Percentiles rank a stretch among this genome's conserved stretches.
phyloP scores from a whole-genome alignment of 2,329 filamentous ascomycete genomes.

The Lasiodiplodia hormozganensis region DNA sequence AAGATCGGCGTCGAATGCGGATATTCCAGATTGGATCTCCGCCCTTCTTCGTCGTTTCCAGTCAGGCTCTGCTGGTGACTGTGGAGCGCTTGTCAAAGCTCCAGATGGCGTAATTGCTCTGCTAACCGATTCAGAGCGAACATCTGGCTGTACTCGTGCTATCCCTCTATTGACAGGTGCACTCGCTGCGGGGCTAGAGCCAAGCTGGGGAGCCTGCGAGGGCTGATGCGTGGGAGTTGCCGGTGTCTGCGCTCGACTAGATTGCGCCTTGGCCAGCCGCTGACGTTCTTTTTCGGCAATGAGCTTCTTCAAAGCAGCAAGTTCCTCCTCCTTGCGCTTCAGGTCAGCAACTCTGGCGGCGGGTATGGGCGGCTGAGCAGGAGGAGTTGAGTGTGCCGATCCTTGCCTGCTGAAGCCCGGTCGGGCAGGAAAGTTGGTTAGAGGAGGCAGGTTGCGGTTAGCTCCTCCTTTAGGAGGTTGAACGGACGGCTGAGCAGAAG shows the following conservation, averaged over 20 bases:
- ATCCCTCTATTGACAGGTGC: neutral
- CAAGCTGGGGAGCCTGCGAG: slow-evolving; percentile 9
- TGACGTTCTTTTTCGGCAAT: slow-evolving; percentile 53
- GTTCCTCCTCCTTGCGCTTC: slow-evolving; percentile 56
- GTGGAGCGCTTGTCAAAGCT: neutral
- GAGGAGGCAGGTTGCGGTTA: slow-evolving; percentile 25
- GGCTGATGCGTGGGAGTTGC: slow-evolving; percentile 12
- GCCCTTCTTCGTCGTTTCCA: slow-evolving; percentile 52
- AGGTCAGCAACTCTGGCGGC: slow-evolving; percentile 52
- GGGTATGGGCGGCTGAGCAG: slow-evolving; percentile 46
- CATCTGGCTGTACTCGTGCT: neutral
- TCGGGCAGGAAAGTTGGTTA: slow-evolving; percentile 39
- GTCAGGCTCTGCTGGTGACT: slow-evolving; percentile 32
- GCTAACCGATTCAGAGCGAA: neutral
- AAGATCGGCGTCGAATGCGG: slow-evolving; percentile 55
- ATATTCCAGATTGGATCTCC: slow-evolving; percentile 57
- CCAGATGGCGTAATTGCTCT: neutral
- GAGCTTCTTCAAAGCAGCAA: slow-evolving; percentile 54
- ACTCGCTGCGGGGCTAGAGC: neutral
- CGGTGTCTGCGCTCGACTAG: slow-evolving; percentile 28
- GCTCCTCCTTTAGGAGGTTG: slow-evolving; percentile 4
- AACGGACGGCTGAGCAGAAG: slow-evolving; percentile 20
- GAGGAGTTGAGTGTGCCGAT: slow-evolving; percentile 41
- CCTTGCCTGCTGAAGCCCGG: slow-evolving; percentile 36
- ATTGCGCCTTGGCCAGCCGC: slow-evolving; percentile 25